These are phyloP conservation scores for Emericellopsis cladophorae DNA, from an alignment of 2,329 filamentous ascomycete genomes.

Conservation along the genomic window DNA sequence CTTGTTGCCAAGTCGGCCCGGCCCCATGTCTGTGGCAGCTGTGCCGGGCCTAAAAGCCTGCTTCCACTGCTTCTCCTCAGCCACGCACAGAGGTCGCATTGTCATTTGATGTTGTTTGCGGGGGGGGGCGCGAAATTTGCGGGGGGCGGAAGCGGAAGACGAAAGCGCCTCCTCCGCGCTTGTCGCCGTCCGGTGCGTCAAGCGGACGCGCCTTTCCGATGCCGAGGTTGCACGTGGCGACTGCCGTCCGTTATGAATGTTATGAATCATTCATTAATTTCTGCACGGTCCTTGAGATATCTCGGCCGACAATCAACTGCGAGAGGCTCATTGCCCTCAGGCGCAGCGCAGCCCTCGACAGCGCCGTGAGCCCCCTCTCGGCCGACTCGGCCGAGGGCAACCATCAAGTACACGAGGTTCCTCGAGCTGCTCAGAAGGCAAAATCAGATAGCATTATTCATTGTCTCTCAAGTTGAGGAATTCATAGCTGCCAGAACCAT, in stretches of 20 bases:
- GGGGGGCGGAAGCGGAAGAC: too few relatives aligned
- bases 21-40: too few relatives aligned
- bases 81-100: too few relatives aligned
- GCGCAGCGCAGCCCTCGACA: neutral
- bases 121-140: too few relatives aligned
- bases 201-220: too few relatives aligned
- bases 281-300: neutral
- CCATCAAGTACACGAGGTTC: neutral
- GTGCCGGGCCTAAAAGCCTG: too few relatives aligned
- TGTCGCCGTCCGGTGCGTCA: too few relatives aligned
- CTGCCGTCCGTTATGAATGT: neutral
- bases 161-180: too few relatives aligned
- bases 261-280: neutral
- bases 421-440: neutral
- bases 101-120: too few relatives aligned
- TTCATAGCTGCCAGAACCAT: slow-evolving; percentile 7
- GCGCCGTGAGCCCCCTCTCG: neutral
- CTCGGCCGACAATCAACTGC: neutral
- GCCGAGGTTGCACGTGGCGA: neutral
- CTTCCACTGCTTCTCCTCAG: too few relatives aligned
- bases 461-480: neutral
- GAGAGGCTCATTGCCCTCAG: neutral
- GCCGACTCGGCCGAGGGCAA: neutral
- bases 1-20: too few relatives aligned
- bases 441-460: neutral